Evolutionary conservation across 345 rosid genomes (phyloP).

Genomic region (Arabis alpina): DNA sequence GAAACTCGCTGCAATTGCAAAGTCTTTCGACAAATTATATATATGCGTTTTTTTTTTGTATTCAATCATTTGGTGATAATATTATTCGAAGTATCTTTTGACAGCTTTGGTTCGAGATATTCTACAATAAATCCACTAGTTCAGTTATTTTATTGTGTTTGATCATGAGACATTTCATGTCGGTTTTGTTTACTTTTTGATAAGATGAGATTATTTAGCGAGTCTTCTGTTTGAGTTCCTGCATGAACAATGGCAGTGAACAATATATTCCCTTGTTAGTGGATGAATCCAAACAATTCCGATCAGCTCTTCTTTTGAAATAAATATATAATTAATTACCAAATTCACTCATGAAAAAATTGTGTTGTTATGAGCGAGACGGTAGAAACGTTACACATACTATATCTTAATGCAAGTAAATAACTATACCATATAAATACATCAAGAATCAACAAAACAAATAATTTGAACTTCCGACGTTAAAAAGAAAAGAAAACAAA

Average conservation of each 20-base stretch:
- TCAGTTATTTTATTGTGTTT: conserved; percentile 36
- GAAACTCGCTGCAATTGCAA: conserved; percentile 30
- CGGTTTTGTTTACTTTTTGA: conserved; percentile 27
- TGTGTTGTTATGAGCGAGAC: no score
- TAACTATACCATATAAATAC: background rate
- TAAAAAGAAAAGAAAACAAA: background rate
- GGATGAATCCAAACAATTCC: background rate
- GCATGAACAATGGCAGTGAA: conserved; percentile 36
- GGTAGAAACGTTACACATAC: background rate
- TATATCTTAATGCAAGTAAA: background rate
- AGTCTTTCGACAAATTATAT: conserved; percentile 38
- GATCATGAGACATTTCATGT: conserved; percentile 40
- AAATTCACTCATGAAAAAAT: no score
- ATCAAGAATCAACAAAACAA: background rate
- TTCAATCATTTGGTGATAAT: conserved; percentile 35
- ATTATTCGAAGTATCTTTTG: conserved; percentile 40
- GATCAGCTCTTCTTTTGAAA: background rate
- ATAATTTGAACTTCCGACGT: background rate
- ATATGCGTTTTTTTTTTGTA: conserved; percentile 19
- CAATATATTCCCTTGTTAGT: conserved; percentile 3
- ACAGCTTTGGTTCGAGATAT: conserved; percentile 41
- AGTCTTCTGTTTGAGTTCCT: conserved; percentile 1
- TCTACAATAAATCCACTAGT: conserved; percentile 33
- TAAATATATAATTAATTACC: no score
- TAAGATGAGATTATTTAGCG: background rate